Percentiles rank a stretch among this genome's conserved stretches.
Conservation (phyloP, 202 grass and related monocot species). For the Brachypodium distachyon region DNA sequence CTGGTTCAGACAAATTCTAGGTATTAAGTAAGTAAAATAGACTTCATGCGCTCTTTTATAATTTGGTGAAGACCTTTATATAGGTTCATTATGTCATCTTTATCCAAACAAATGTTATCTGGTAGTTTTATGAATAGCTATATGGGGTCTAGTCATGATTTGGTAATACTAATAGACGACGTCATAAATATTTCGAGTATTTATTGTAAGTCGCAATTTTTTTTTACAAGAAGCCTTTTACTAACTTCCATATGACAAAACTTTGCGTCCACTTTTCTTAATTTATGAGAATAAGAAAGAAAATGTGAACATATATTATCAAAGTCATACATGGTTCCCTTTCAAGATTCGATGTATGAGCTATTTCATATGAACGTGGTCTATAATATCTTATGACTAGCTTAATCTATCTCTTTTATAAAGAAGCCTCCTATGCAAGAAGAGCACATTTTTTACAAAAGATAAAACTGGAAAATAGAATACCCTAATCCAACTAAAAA, state of each 20-base stretch:
- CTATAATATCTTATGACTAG: background rate
- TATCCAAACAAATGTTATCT: background rate
- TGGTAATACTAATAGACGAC: too few relatives aligned
- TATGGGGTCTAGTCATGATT: background rate
- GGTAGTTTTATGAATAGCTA: too few relatives aligned
- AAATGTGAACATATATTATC: too few relatives aligned
- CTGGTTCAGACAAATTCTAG: background rate
- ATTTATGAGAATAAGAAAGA: too few relatives aligned
- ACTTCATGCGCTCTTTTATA: background rate
- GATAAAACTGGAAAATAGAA: background rate
- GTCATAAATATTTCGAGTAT: background rate
- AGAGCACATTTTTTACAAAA: background rate
- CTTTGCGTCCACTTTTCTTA: background rate
- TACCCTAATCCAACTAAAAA: too few relatives aligned
- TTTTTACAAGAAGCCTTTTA: background rate
- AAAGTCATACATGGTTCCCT: background rate
- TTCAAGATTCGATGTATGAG: background rate
- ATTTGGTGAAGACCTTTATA: background rate
- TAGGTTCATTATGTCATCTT: background rate
- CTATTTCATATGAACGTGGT: background rate
- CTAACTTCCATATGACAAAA: background rate
- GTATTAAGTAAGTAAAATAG: background rate
- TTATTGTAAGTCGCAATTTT: background rate
- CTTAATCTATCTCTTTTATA: background rate
- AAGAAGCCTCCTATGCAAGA: background rate